These are phyloP conservation scores for Fusarium sp. DNA, from an alignment of 2,329 filamentous ascomycete species.

Conservation along the genomic window DNA sequence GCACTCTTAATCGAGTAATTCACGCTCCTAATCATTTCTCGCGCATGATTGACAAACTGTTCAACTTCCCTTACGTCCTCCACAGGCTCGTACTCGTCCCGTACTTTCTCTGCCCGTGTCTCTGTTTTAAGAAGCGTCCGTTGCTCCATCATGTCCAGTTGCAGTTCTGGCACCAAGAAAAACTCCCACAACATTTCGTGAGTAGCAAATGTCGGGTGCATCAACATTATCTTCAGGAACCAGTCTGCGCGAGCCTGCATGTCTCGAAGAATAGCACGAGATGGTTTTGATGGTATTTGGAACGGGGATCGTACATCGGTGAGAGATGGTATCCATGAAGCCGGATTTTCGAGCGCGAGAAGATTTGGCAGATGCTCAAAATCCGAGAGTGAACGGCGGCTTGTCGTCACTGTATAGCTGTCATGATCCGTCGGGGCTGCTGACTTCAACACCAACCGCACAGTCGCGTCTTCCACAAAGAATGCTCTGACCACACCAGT, in stretches of 20 bases:
- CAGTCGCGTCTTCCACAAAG: conserved; percentile 95
- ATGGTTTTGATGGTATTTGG: conserved; percentile 92
- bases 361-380: conserved; percentile 91
- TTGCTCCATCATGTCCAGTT: conserved; percentile 89
- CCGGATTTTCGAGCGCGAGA: conserved; percentile 88
- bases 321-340: conserved; percentile 90
- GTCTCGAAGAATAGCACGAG: conserved; percentile 85
- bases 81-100: conserved; percentile 88
- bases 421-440: conserved; percentile 84
- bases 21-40: conserved; percentile 87
- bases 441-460: conserved; percentile 93
- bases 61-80: conserved; percentile 89
- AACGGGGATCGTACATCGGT: conserved; percentile 86
- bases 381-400: conserved; percentile 85
- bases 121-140: conserved; percentile 89
- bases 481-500: conserved; percentile 95
- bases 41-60: conserved; percentile 89
- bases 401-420: conserved; percentile 94
- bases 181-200: conserved; percentile 99
- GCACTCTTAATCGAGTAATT: conserved; percentile 86
- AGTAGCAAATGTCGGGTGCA: conserved; percentile 91
- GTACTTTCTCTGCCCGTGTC: conserved; percentile 82
- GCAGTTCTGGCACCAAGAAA: conserved; percentile 94
- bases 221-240: conserved; percentile 86
- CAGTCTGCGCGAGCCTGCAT: conserved; percentile 87